Percentiles rank a stretch among this genome's conserved stretches.
phyloP scores from a whole-genome alignment of 2,329 filamentous ascomycete genomes.

The Clathrospora elynae region DNA sequence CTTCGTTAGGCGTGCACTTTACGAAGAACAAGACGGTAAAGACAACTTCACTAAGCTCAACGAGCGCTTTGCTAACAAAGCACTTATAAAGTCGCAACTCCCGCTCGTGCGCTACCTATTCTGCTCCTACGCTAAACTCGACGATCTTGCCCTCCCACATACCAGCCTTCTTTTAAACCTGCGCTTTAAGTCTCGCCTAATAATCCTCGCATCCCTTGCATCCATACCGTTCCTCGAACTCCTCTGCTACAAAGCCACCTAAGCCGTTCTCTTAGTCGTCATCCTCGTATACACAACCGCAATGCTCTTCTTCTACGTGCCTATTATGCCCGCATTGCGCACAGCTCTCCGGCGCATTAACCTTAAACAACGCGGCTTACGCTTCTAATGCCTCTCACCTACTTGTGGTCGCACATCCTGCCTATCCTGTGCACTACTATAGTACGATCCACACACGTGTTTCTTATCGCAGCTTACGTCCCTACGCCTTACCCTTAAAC shows the following conservation, averaged over 20 bases:
- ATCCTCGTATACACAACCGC: slow-evolving; percentile 43
- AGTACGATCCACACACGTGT: slow-evolving; percentile 88
- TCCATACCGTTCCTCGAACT: slow-evolving; percentile 42
- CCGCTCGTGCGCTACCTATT: slow-evolving; percentile 86
- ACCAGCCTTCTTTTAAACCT: slow-evolving; percentile 34
- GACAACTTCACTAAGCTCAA: slow-evolving; percentile 78
- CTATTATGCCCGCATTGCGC: slow-evolving; percentile 54
- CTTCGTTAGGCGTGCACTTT: slow-evolving; percentile 74
- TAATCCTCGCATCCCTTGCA: slow-evolving; percentile 32
- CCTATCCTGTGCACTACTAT: slow-evolving; percentile 78
- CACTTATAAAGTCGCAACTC: slow-evolving; percentile 72
- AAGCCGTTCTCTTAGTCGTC: slow-evolving; percentile 62
- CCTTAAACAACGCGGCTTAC: slow-evolving; percentile 71
- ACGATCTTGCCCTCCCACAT: slow-evolving; percentile 54
- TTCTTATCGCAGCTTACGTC: slow-evolving; percentile 76
- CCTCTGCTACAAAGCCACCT: slow-evolving; percentile 48
- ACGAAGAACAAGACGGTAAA: slow-evolving; percentile 68
- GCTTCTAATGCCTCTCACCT: slow-evolving; percentile 76
- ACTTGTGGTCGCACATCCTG: slow-evolving; percentile 75
- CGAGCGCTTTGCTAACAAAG: slow-evolving; percentile 76
- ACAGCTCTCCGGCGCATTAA: slow-evolving; percentile 69
- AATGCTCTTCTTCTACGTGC: slow-evolving; percentile 31
- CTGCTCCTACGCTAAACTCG: slow-evolving; percentile 87
- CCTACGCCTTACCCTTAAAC: slow-evolving; percentile 86
- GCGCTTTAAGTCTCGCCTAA: slow-evolving; percentile 39